Conservation (phyloP, 116 monocot species). For the Trichopus zeylanicus region DNA sequence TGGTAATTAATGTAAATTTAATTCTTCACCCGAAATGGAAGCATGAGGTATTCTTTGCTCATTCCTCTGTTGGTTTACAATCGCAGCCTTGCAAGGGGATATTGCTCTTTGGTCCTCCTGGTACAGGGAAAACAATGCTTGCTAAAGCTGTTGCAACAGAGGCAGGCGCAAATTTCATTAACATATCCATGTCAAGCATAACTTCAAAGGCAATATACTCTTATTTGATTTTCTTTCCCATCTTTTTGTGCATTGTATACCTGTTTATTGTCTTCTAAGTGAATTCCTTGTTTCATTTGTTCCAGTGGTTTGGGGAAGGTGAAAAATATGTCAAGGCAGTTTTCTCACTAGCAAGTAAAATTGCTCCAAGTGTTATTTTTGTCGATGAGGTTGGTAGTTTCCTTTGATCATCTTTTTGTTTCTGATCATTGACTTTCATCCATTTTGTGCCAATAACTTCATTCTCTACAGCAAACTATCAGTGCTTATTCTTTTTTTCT, state of each 20-base stretch:
- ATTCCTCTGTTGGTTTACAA: background rate
- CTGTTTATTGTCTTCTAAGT: background rate
- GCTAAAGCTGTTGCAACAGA: slow-evolving; percentile 99
- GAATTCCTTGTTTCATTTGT: slow-evolving; percentile 1
- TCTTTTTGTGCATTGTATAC: background rate
- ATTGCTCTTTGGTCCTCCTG: slow-evolving; percentile 97
- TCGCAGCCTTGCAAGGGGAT: slow-evolving; percentile 97
- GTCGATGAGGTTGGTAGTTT: slow-evolving; percentile 78
- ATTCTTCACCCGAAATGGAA: background rate
- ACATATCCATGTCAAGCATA: slow-evolving; percentile 98
- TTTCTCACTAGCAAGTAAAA: slow-evolving; percentile 95
- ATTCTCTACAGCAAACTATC: background rate
- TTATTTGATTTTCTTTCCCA: background rate
- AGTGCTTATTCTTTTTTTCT: background rate
- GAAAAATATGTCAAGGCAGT: slow-evolving; percentile 97
- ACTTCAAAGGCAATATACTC: slow-evolving; percentile 69
- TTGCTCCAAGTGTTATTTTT: slow-evolving; percentile 91
- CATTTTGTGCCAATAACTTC: background rate
- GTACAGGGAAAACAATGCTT: slow-evolving; percentile 99
- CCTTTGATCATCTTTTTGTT: background rate
- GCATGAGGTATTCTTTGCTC: background rate
- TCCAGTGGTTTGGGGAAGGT: slow-evolving; percentile 98
- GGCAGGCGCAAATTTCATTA: slow-evolving; percentile 97
- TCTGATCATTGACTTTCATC: background rate
- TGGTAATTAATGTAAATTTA: background rate